Conservation (phyloP, 352 stramenopile species). For the Halophytophthora batemanensis region DNA sequence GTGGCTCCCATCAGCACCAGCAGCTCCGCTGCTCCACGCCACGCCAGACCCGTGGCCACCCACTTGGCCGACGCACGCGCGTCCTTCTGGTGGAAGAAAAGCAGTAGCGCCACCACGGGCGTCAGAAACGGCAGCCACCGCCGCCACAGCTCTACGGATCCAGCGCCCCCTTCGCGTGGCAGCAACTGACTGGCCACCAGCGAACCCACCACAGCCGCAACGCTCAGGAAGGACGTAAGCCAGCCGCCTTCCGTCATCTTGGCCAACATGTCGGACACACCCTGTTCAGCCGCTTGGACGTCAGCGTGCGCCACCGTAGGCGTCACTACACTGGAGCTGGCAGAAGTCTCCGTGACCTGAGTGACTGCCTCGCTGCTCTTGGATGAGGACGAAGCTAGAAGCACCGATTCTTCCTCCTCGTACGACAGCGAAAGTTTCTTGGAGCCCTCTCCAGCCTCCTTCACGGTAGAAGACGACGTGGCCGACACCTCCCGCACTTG, state of each 20-base stretch:
- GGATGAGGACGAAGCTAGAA: constrained; percentile 9
- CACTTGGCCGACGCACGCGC: constrained; percentile 69
- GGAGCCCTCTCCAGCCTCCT: constrained; percentile 18
- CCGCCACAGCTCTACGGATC: constrained; percentile 36
- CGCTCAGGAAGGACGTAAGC: constrained; percentile 63
- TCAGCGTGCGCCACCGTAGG: constrained; percentile 3
- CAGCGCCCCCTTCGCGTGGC: constrained; percentile 22
- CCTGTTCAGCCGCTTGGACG: constrained; percentile 6
- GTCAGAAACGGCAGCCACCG: constrained; percentile 67
- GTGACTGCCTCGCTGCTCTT: neutral
- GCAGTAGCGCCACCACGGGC: constrained; percentile 55
- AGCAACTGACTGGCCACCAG: constrained; percentile 61
- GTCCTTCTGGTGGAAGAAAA: constrained; percentile 78
- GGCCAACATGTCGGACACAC: constrained; percentile 30
- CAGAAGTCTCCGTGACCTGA: too few species aligned
- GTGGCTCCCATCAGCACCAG: constrained; percentile 54
- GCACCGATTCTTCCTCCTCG: constrained; percentile 34
- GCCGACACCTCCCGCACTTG: constrained; percentile 25
- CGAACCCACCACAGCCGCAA: constrained; percentile 64
- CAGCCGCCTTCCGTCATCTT: constrained; percentile 60
- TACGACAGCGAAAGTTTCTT: constrained; percentile 51
- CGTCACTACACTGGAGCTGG: too few species aligned
- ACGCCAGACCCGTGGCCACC: constrained; percentile 77
- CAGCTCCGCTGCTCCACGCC: constrained; percentile 67
- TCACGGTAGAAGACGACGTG: constrained; percentile 2